These are phyloP conservation scores for Stygiomarasmius scandens DNA, from an alignment of 1,284 basidiomycete genomes.

Conservation along the genomic window DNA sequence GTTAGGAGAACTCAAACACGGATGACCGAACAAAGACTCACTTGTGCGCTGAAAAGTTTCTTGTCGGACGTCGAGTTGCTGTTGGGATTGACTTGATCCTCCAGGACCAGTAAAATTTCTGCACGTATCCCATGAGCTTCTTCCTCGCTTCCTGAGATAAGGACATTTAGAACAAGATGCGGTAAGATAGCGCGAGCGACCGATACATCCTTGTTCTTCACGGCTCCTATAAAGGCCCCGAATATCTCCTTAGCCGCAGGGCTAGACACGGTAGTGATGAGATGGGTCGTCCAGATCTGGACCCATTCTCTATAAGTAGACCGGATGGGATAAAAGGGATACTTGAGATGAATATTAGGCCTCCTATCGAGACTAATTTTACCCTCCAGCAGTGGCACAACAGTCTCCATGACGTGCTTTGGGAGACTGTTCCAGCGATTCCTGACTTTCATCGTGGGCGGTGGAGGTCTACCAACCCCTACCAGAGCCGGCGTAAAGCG, in stretches of 20 bases:
- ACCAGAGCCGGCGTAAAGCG: slow-evolving; percentile 80
- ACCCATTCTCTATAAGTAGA: slow-evolving; percentile 96
- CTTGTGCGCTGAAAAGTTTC: slow-evolving; percentile 87
- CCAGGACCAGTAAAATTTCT: slow-evolving; percentile 84
- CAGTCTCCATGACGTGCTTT: slow-evolving; percentile 85
- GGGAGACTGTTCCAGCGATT: slow-evolving; percentile 80
- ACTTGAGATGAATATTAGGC: slow-evolving; percentile 39
- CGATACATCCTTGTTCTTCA: slow-evolving; percentile 88
- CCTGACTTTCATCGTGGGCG: slow-evolving; percentile 67
- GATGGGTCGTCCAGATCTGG: slow-evolving; percentile 84
- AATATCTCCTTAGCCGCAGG: slow-evolving; percentile 72
- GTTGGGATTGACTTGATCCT: slow-evolving; percentile 79
- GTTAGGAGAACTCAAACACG: not conserved
- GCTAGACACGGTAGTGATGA: slow-evolving; percentile 75
- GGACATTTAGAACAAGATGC: slow-evolving; percentile 86
- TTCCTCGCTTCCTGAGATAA: slow-evolving; percentile 74
- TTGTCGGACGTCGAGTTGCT: slow-evolving; percentile 72
- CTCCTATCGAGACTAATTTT: slow-evolving; percentile 59
- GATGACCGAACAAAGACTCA: slow-evolving; percentile 33
- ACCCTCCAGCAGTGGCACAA: slow-evolving; percentile 85
- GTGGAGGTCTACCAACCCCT: slow-evolving; percentile 43
- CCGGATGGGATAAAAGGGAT: slow-evolving; percentile 80
- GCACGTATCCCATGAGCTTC: slow-evolving; percentile 68
- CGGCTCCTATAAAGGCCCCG: slow-evolving; percentile 75
- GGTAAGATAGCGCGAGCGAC: slow-evolving; percentile 92